These are phyloP conservation scores for Amphicarpaea edgeworthii DNA, from an alignment of 306 rosid genomes.

Conservation along the genomic window DNA sequence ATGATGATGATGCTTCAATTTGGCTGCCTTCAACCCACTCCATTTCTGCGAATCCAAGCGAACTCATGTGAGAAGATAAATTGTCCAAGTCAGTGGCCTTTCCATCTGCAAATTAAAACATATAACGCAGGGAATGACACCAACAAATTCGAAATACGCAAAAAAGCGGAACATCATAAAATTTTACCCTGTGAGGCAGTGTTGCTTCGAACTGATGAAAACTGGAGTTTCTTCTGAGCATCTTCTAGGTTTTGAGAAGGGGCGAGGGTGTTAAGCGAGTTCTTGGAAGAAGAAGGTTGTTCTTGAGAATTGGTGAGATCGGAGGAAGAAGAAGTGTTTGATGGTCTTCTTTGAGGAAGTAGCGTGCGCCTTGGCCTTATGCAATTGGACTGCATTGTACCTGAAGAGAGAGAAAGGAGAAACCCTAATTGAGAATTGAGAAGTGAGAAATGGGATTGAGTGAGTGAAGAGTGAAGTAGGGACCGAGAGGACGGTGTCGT, in stretches of 20 bases:
- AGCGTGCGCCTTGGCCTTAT: conserved; percentile 72
- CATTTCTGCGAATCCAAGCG: conserved; percentile 99
- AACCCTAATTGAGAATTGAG: conserved; percentile 8
- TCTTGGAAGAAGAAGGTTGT: background rate
- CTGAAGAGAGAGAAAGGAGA: conserved; percentile 45
- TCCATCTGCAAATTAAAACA: conserved; percentile 68
- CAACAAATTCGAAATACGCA: background rate
- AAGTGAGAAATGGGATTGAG: background rate
- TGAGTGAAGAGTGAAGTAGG: background rate
- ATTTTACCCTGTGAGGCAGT: conserved; percentile 61
- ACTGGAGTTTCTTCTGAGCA: conserved; percentile 64
- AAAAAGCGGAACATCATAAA: background rate
- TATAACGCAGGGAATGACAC: background rate
- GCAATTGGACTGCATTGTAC: conserved; percentile 57
- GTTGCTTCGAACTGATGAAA: conserved; percentile 56
- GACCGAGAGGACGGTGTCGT: conserved; percentile 57
- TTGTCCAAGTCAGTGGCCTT: conserved; percentile 84
- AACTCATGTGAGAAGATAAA: conserved; percentile 89
- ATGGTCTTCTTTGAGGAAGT: conserved; percentile 54
- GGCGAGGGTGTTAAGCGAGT: background rate
- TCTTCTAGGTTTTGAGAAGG: conserved; percentile 60
- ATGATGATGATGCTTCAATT: conserved; percentile 63
- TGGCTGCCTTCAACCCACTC: conserved; percentile 72
- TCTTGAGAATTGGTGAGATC: conserved; percentile 36
- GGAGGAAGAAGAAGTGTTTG: background rate